Evolutionary conservation across 192 early-diverging fungal species (phyloP), one percentile per base, ranked within the genome.

Genomic region (Glomus cerebriforme): DNA sequence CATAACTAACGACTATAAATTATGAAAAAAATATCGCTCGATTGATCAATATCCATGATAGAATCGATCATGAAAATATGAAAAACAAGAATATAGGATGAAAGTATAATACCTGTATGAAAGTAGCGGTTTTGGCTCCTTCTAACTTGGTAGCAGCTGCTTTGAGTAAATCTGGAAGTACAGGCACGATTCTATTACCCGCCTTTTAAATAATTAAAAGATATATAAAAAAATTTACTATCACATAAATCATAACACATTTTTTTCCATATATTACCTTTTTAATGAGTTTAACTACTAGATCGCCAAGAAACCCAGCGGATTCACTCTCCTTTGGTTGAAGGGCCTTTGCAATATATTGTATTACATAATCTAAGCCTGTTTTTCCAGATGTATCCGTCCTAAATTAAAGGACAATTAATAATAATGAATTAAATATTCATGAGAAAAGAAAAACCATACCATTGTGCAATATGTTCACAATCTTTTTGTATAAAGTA

Each of bases 281-380:
- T 82, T 93, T 90, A 77, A 97, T 93, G 63, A 98, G 80, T 77
- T 94, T 96, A 24, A 88, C 89, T 39, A 95, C 91, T 49, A 98
- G 82, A 77, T 95, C 94, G n/a, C 96, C 96, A 29, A 98, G 91
- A 87, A 96, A 82, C 0, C 93, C 89, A 0, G 92, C 91, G 0
- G 93, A 94, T 81, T 99, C 96, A 34, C 89, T 89, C 32, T 90
- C 86, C 3, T 86, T 80, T 43, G 96, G 95, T 31, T 89, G 87
- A 80, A 98, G 79, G 35, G 98, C 81, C 58, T 92, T 90, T 45
- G 92, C 93, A 29, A 97, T 88, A 81, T 96, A 92, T 26, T 92
- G 89, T 24, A 99, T 88, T 31, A 95, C 86, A 79, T 91, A 90
- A 65, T 93, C 94, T 31, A 99, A 79, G 2, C 97, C 97, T 13